Percentiles rank a stretch among this genome's conserved stretches.
Conservation (phyloP, 257 asterid genomes). For the Perilla frutescens region DNA sequence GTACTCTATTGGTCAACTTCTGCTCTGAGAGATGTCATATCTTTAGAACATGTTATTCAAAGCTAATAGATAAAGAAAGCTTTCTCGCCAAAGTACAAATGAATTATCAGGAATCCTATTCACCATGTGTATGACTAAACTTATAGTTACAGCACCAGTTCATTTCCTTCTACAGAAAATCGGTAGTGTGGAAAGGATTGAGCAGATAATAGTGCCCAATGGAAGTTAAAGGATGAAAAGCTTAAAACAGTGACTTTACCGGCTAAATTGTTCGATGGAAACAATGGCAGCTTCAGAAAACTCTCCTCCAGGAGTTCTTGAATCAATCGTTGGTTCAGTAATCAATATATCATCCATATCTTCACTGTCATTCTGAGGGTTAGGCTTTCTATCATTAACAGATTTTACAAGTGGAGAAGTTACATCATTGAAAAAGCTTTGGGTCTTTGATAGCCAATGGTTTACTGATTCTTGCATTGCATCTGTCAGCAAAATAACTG, state of each 20-base stretch:
- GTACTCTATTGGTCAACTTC: not conserved
- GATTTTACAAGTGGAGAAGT: slow-evolving; percentile 80
- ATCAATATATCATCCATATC: slow-evolving; percentile 68
- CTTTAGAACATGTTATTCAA: not conserved
- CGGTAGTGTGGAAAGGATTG: not conserved
- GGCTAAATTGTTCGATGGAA: slow-evolving; percentile 96
- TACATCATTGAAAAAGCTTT: slow-evolving; percentile 70
- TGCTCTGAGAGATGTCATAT: not conserved
- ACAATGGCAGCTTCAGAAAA: slow-evolving; percentile 85
- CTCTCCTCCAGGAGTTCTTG: slow-evolving; percentile 70
- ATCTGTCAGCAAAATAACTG: slow-evolving; percentile 50
- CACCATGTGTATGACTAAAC: not conserved
- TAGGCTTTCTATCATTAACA: slow-evolving; percentile 60
- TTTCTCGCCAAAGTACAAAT: not conserved
- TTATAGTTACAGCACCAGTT: not conserved
- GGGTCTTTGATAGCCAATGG: slow-evolving; percentile 86
- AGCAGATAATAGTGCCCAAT: not conserved
- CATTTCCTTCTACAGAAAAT: not conserved
- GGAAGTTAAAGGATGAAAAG: not conserved
- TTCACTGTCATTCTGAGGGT: slow-evolving; percentile 46
- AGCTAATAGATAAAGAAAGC: slow-evolving; percentile 8
- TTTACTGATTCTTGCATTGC: slow-evolving; percentile 77
- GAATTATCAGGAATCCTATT: slow-evolving; percentile 3
- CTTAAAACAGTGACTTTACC: slow-evolving; percentile 50
- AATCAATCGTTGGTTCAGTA: slow-evolving; percentile 75